These are phyloP conservation scores for Fusarium penzigii DNA, from an alignment of 2,329 filamentous ascomycete species.

Conservation along the genomic window DNA sequence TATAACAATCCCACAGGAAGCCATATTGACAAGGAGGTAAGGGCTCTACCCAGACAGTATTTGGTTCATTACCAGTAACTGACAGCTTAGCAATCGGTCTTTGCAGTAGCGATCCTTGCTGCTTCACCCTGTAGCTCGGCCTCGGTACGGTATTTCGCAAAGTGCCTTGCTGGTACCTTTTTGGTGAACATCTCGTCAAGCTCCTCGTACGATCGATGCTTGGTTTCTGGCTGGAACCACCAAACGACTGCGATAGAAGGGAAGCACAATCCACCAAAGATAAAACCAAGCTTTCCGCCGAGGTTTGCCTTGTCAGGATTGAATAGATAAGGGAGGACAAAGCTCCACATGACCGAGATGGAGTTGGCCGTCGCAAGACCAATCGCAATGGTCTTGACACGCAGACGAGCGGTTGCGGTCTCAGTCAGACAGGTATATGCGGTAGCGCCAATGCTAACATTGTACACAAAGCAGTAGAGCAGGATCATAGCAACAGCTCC, in stretches of 20 bases:
- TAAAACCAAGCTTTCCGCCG: constrained; percentile 7
- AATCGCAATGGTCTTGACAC: constrained; percentile 39
- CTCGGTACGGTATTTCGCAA: not conserved
- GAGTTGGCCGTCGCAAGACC: not conserved
- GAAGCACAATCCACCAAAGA: constrained; percentile 3
- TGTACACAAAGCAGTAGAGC: constrained; percentile 41
- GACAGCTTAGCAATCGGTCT: too few species aligned
- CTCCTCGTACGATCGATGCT: constrained; percentile 14
- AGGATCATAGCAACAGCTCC: constrained; percentile 38
- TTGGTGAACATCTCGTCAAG: constrained; percentile 14
- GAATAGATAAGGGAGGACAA: constrained; percentile 9
- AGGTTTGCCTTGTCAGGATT: constrained; percentile 11
- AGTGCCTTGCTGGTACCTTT: constrained; percentile 2
- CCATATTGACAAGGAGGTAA: too few species aligned
- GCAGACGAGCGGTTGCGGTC: constrained; percentile 38
- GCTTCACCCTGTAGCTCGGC: not conserved
- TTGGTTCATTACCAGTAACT: too few species aligned
- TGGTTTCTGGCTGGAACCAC: constrained; percentile 17
- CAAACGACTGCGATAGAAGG: constrained; percentile 3
- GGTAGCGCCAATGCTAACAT: constrained; percentile 42
- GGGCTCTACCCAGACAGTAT: too few species aligned
- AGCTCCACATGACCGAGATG: constrained; percentile 6
- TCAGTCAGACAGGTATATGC: constrained; percentile 41
- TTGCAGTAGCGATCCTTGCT: not conserved
- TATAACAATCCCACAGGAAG: too few species aligned